phyloP scores from a whole-genome alignment of 805 yeast species.

The Vanderwaltozyma verrucispora region DNA sequence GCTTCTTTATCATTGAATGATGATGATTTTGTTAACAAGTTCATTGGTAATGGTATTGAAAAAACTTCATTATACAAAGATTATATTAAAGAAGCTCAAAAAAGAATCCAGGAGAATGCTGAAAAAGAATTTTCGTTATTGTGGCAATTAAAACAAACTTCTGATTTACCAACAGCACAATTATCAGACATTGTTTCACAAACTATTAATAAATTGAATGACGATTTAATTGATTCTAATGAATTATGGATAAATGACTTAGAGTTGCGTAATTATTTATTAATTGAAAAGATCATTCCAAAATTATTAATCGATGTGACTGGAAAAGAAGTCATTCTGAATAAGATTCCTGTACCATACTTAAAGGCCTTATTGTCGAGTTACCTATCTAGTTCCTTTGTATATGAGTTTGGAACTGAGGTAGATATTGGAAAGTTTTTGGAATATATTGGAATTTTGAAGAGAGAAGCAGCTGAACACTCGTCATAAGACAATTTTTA shows the following conservation, averaged over 20 bases:
- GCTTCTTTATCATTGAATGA: constrained; percentile 91
- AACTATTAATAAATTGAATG: constrained; percentile 76
- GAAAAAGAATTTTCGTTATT: constrained; percentile 73
- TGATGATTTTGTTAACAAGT: constrained; percentile 62
- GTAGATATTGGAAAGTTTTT: constrained; percentile 72
- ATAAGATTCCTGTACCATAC: constrained; percentile 79
- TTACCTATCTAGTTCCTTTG: constrained; percentile 73
- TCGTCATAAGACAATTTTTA: too few species aligned
- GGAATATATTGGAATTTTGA: constrained; percentile 52
- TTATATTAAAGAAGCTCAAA: constrained; percentile 82
- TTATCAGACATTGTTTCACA: constrained; percentile 76
- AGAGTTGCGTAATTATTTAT: constrained; percentile 57
- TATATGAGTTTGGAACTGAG: constrained; percentile 65
- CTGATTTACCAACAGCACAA: constrained; percentile 51
- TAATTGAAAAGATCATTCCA: constrained; percentile 72
- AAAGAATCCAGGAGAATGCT: constrained; percentile 67
- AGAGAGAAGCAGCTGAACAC: constrained; percentile 29
- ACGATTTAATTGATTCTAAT: constrained; percentile 69
- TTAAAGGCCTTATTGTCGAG: constrained; percentile 84
- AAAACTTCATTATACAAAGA: constrained; percentile 66
- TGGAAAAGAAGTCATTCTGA: constrained; percentile 57
- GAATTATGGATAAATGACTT: constrained; percentile 79
- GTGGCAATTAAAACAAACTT: constrained; percentile 62
- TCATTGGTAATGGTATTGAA: constrained; percentile 43
- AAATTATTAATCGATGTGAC: constrained; percentile 51